Conservation (phyloP, 441 rosid genomes). For the Corymbia calophylla region DNA sequence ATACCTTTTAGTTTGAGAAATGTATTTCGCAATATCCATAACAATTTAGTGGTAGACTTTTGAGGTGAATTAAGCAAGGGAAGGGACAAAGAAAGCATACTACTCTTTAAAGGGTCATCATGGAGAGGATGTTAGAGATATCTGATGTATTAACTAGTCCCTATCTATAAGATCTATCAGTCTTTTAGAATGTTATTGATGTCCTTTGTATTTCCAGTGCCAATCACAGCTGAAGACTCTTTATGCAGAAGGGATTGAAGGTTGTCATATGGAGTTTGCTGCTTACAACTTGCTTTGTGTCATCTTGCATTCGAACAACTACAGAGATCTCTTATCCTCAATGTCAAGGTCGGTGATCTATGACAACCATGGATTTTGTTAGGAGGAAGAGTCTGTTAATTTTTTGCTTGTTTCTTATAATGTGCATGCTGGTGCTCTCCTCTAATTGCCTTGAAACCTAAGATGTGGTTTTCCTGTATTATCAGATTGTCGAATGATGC, state of each 20-base stretch:
- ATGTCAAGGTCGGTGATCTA: slow-evolving; percentile 74
- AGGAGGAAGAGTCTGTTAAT: background rate
- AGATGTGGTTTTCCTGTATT: slow-evolving; percentile 2
- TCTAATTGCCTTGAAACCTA: background rate
- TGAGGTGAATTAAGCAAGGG: background rate
- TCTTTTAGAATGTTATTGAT: background rate
- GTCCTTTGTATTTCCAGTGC: slow-evolving; percentile 43
- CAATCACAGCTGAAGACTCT: slow-evolving; percentile 89
- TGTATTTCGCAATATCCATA: background rate
- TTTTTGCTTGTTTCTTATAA: background rate
- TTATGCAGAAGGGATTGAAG: slow-evolving; percentile 90
- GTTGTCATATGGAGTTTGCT: slow-evolving; percentile 86
- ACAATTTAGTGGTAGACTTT: background rate
- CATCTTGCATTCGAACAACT: slow-evolving; percentile 82
- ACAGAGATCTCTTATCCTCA: slow-evolving; percentile 75
- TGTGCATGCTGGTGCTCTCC: background rate
- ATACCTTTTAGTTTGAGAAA: background rate
- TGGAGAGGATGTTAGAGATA: background rate
- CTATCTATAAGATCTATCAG: background rate
- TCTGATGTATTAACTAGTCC: background rate
- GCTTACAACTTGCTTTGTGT: slow-evolving; percentile 91
- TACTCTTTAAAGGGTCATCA: background rate
- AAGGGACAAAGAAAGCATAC: background rate
- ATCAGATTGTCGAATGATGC: slow-evolving; percentile 71
- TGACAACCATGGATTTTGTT: background rate